Percentiles rank a stretch among this genome's conserved stretches.
Evolutionary conservation across 2,329 filamentous ascomycete genomes (phyloP).

Genomic region (Alternaria sp.): DNA sequence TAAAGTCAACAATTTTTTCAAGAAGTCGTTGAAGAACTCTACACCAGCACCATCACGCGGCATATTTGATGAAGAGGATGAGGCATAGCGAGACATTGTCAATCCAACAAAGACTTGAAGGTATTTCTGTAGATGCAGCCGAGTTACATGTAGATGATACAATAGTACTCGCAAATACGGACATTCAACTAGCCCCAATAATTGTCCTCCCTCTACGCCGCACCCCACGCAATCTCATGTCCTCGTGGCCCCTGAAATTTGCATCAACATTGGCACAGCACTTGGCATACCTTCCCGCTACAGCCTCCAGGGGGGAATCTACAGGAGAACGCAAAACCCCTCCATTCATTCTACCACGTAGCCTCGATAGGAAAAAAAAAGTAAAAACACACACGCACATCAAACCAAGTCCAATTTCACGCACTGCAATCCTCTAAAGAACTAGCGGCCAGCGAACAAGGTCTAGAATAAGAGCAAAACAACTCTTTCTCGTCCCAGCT

Average conservation of each 20-base stretch:
- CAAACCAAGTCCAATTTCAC: conserved; percentile 1
- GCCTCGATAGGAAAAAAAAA: not conserved
- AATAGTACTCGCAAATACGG: not conserved
- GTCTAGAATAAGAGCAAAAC: not conserved
- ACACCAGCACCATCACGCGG: conserved; percentile 6
- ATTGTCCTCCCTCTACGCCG: not conserved
- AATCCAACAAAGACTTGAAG: not conserved
- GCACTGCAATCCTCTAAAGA: not conserved
- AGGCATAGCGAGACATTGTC: conserved; percentile 1
- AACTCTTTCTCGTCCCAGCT: not conserved
- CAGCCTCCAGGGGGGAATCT: conserved; percentile 24
- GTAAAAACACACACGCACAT: not conserved
- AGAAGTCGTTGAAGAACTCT: conserved; percentile 12
- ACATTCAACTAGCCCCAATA: not conserved
- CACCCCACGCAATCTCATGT: conserved; percentile 8
- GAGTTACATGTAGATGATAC: not conserved
- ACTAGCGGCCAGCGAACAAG: not conserved
- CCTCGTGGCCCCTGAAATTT: conserved; percentile 10
- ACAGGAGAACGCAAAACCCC: conserved; percentile 15
- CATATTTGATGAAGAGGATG: conserved; percentile 28
- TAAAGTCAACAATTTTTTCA: conserved; percentile 31
- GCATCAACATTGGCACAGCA: conserved; percentile 10
- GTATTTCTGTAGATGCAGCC: not conserved
- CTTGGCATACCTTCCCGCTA: conserved; percentile 11
- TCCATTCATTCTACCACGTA: conserved; percentile 5